Evolutionary conservation across 192 early-diverging fungal genomes (phyloP), one percentile per base, ranked within the genome.

Genomic region (Rhizophagus clarus): DNA sequence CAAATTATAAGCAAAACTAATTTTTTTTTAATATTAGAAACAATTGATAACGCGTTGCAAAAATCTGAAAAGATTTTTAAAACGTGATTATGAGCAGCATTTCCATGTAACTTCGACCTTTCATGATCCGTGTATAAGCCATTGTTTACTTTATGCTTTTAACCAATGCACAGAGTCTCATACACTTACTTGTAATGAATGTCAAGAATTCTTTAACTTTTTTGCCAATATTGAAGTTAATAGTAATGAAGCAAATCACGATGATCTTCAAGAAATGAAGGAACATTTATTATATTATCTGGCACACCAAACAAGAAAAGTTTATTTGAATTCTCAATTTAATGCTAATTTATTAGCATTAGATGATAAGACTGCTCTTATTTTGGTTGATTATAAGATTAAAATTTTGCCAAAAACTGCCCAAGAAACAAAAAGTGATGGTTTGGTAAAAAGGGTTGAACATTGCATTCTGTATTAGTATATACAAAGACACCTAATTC

Each of bases 91-190:
- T 70, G 68, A 22, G 2, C 20, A 40, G 7, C 11, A 70, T 40
- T 40, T 70, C 2, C 14, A 14, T 15, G 68, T 70, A 40, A 70
- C 31, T 70, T 15, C 10, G 17, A 32, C 31, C 4, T 17, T 42
- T 22, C 64, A 66, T 11, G 28, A 66, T 66, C 28, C 6, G 6
- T 70, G 37, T 22, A 42, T 70, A 70, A 42, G 3, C 4, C 37
- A 70, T 70, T 70, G 20, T 70, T n/a, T 70, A 42, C 37, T 8
- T 14, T 40, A 70, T 70, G 68, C 68, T n/a, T 70, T 70, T 70
- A 34, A 34, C 37, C 14, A 70, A 28, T 70, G 68, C 42, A 34
- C 31, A n/a, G 34, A 15, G 22, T 14, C 14, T n/a, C 68, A 70
- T 70, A 17, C 68, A 22, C 2, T 20, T 6, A 42, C 17, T 1